Evolutionary conservation across 805 yeast genomes (phyloP).

Genomic region (Candida rishiriensis): DNA sequence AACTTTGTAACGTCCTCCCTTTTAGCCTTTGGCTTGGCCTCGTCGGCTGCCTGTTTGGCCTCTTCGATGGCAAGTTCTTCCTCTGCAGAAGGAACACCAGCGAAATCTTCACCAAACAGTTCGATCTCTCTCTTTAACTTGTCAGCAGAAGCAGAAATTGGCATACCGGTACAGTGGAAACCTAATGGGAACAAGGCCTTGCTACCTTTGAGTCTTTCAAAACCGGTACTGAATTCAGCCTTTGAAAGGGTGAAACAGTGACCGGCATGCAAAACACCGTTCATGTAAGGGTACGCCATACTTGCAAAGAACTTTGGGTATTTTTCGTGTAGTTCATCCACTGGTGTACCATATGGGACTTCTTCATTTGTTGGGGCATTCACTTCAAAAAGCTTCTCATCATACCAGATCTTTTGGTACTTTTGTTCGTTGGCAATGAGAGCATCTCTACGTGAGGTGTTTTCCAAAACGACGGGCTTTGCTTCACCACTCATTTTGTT

Average conservation of each 20-base stretch:
- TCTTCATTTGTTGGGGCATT: constrained; percentile 82
- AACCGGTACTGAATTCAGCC: constrained; percentile 88
- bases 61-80: constrained; percentile 42
- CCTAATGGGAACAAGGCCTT: constrained; percentile 93
- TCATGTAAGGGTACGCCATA: constrained; percentile 99
- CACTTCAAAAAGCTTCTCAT: constrained; percentile 78
- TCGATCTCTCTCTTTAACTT: constrained; percentile 91
- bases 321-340: constrained; percentile 68
- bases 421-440: constrained; percentile 83
- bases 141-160: constrained; percentile 93
- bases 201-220: constrained; percentile 91
- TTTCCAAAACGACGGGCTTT: constrained; percentile 39
- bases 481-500: constrained; percentile 20
- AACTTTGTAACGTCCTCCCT: constrained; percentile 85
- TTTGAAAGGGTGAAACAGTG: constrained; percentile 94
- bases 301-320: constrained; percentile 87
- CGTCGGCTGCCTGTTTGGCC: constrained; percentile 23
- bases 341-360: constrained; percentile 44
- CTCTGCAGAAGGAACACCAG: constrained; percentile 59
- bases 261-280: constrained; percentile 97
- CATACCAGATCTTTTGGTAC: constrained; percentile 84
- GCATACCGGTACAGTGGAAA: constrained; percentile 99
- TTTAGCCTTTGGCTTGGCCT: constrained; percentile 33
- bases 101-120: constrained; percentile 78
- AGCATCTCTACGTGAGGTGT: constrained; percentile 91